phyloP scores from a whole-genome alignment of 371 early-diverging fungal genomes.

The Mucor plumbeus region DNA sequence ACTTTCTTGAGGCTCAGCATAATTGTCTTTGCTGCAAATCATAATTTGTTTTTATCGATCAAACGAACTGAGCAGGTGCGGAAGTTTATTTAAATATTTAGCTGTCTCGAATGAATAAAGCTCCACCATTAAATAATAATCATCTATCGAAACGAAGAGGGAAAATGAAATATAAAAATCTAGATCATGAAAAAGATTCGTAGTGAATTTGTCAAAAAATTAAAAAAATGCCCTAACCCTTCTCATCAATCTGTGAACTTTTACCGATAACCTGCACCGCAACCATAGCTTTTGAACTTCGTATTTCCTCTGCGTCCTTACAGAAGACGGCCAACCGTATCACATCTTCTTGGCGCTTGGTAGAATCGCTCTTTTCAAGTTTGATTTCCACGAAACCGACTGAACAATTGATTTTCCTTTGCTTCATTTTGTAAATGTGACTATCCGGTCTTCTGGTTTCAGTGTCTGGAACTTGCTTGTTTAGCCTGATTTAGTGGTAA shows the following conservation, averaged over 20 bases:
- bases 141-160: slow-evolving; percentile 24
- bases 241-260: slow-evolving; percentile 23
- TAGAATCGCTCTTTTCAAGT: slow-evolving; percentile 24
- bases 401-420: slow-evolving; percentile 21
- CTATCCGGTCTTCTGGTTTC: slow-evolving; percentile 12
- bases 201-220: no score
- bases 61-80: slow-evolving; percentile 25
- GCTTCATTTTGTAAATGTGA: slow-evolving; percentile 28
- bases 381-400: slow-evolving; percentile 29
- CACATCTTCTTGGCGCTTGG: slow-evolving; percentile 16
- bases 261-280: slow-evolving; percentile 30
- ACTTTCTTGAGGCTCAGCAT: slow-evolving; percentile 19
- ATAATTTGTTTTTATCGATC: slow-evolving; percentile 26
- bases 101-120: slow-evolving; percentile 35
- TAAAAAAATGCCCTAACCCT: slow-evolving; percentile 14
- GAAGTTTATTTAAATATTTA: slow-evolving; percentile 27
- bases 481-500: slow-evolving; percentile 7
- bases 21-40: slow-evolving; percentile 27
- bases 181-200: no score
- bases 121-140: slow-evolving; percentile 27
- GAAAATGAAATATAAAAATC: slow-evolving; percentile 32
- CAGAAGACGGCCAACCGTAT: slow-evolving; percentile 25
- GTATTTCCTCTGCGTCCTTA: slow-evolving; percentile 25
- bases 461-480: slow-evolving; percentile 10
- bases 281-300: slow-evolving; percentile 6